phyloP scores from a whole-genome alignment of 2,329 filamentous ascomycete genomes.

The Dactylonectria macrodidyma region DNA sequence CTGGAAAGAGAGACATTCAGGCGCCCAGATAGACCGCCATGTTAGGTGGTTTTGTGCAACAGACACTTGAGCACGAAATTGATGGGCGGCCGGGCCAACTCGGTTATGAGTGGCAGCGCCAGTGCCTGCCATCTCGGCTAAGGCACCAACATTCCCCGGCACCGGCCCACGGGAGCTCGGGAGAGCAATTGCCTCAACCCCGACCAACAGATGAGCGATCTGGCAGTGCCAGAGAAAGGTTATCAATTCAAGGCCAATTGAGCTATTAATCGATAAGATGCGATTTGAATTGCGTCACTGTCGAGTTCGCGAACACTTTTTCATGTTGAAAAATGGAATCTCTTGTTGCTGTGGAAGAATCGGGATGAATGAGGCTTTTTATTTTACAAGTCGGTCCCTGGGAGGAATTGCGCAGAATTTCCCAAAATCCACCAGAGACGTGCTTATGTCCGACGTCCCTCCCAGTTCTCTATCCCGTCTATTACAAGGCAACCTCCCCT shows the following conservation, averaged over 20 bases:
- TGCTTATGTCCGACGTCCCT: constrained; percentile 51
- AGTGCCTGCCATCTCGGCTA: constrained; percentile 44
- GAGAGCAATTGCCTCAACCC: constrained; percentile 48
- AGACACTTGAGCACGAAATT: constrained; percentile 28
- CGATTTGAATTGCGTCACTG: constrained; percentile 14
- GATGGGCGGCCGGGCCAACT: constrained; percentile 41
- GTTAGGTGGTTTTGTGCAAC: constrained; percentile 8
- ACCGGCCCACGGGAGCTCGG: constrained; percentile 50
- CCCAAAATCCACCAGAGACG: constrained; percentile 55
- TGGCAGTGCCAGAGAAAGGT: constrained; percentile 27
- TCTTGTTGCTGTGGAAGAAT: constrained; percentile 52
- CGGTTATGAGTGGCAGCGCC: constrained; percentile 47
- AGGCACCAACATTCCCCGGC: constrained; percentile 46
- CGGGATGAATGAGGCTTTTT: constrained; percentile 60
- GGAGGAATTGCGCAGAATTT: constrained; percentile 52
- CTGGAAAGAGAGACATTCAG: constrained; percentile 48
- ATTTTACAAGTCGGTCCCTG: constrained; percentile 60
- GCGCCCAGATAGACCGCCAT: constrained; percentile 36
- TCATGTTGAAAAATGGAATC: constrained; percentile 46
- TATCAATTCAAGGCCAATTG: constrained; percentile 43
- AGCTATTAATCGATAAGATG: constrained; percentile 33
- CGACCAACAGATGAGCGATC: constrained; percentile 33
- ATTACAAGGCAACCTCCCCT: constrained; percentile 57
- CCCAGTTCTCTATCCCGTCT: constrained; percentile 59
- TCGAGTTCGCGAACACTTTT: constrained; percentile 23